These are phyloP conservation scores for Backusella macrospora DNA, from an alignment of 192 early-diverging fungal genomes.

Conservation along the genomic window DNA sequence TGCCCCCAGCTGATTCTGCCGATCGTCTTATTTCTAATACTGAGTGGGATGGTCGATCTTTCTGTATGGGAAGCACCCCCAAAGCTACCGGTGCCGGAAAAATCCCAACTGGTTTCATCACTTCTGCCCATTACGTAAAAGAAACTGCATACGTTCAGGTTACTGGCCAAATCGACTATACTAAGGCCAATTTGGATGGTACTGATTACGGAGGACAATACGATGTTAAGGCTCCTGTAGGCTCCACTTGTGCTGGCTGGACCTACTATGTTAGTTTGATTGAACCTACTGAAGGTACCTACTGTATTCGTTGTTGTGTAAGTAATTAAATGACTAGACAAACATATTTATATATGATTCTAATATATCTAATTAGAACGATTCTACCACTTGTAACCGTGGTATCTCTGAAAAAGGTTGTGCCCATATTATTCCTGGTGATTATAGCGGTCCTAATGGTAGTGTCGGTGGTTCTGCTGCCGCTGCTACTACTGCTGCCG, in stretches of 20 bases:
- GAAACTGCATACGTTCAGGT: slow-evolving; percentile 52
- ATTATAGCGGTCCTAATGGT: slow-evolving; percentile 42
- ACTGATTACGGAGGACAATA: slow-evolving; percentile 57
- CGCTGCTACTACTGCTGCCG: too few relatives aligned
- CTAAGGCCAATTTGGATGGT: slow-evolving; percentile 36
- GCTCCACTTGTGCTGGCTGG: slow-evolving; percentile 48
- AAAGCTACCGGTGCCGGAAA: slow-evolving; percentile 40
- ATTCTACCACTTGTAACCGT: slow-evolving; percentile 43
- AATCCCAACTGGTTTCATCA: slow-evolving; percentile 47
- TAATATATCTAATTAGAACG: slow-evolving; percentile 22
- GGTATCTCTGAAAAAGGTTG: slow-evolving; percentile 52
- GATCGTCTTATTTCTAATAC: slow-evolving; percentile 46
- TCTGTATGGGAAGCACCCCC: slow-evolving; percentile 44
- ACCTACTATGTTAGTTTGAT: slow-evolving; percentile 46
- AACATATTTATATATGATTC: neutral
- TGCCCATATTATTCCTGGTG: slow-evolving; percentile 47
- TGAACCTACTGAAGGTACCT: slow-evolving; percentile 44
- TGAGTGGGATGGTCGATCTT: slow-evolving; percentile 46
- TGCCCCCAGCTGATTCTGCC: slow-evolving; percentile 41
- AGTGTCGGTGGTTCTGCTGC: neutral
- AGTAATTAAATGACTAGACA: neutral
- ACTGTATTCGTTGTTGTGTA: slow-evolving; percentile 54
- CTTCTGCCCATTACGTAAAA: slow-evolving; percentile 41
- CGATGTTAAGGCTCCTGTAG: slow-evolving; percentile 47
- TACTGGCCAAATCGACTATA: slow-evolving; percentile 53